Evolutionary conservation across 2,329 filamentous ascomycete genomes (phyloP).

Genomic region (Septoria linicola): DNA sequence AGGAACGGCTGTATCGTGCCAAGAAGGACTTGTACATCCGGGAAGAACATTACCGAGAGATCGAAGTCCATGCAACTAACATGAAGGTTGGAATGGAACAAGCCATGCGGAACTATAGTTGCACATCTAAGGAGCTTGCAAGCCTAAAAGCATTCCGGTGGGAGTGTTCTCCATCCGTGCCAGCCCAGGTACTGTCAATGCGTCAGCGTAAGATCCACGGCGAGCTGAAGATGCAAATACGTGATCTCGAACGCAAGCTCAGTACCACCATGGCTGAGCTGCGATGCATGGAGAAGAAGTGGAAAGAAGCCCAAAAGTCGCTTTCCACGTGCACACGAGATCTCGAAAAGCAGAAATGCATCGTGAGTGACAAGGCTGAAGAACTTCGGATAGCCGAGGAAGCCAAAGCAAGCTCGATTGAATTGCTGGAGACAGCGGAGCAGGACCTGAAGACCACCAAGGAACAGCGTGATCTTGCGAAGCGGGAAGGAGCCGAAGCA

Average conservation of each 20-base stretch:
- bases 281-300: constrained; percentile 6
- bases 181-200: constrained; percentile 11
- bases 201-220: constrained; percentile 12
- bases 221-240: constrained; percentile 13
- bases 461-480: background rate
- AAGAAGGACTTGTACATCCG: constrained; percentile 10
- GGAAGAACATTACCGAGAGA: constrained; percentile 2
- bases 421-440: background rate
- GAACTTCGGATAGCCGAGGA: constrained; percentile 3
- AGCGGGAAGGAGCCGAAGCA: background rate
- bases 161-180: constrained; percentile 1
- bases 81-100: constrained; percentile 15
- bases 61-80: constrained; percentile 7
- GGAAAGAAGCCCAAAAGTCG: constrained; percentile 11
- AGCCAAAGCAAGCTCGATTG: background rate
- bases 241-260: constrained; percentile 8
- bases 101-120: constrained; percentile 10
- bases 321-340: background rate
- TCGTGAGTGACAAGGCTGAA: background rate
- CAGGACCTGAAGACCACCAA: background rate
- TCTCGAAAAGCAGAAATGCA: constrained; percentile 2
- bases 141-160: constrained; percentile 3
- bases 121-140: constrained; percentile 9
- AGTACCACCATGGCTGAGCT: constrained; percentile 3
- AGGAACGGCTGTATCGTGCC: constrained; percentile 5